Percentiles rank a stretch among this genome's conserved stretches.
Conservation (phyloP, 208 protist genomes). For the Porcisia hertigi region DNA sequence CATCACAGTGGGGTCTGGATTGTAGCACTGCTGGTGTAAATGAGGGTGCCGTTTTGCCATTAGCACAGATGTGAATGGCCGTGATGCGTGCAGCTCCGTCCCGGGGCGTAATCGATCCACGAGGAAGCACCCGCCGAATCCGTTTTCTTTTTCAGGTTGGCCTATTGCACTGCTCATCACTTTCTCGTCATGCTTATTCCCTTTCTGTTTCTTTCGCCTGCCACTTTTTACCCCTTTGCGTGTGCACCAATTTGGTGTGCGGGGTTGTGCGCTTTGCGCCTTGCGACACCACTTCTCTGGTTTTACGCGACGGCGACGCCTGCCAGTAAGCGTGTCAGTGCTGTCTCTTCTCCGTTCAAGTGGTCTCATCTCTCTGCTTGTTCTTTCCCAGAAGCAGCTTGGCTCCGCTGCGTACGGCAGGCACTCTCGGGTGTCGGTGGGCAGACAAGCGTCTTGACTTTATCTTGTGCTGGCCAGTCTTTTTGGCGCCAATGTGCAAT, state of each 20-base stretch:
- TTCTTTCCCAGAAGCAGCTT: neutral
- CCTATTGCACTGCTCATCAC: conserved; percentile 10
- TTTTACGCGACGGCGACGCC: neutral
- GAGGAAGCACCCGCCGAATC: neutral
- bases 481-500: conserved; percentile 7
- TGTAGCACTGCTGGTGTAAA: neutral
- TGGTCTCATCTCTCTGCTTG: neutral
- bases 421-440: neutral
- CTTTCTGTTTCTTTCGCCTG: neutral
- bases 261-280: neutral
- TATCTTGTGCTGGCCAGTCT: neutral
- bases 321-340: neutral
- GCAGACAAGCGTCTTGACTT: neutral
- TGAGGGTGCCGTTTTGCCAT: neutral
- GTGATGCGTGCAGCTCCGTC: neutral
- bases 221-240: neutral
- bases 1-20: neutral
- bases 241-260: neutral
- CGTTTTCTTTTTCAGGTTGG: neutral
- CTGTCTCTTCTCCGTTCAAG: neutral
- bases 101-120: neutral
- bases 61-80: neutral
- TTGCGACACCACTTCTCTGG: neutral
- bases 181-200: conserved; percentile 1
- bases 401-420: neutral